These are phyloP conservation scores for Melampsora americana DNA, from an alignment of 1,284 basidiomycete species.

Conservation along the genomic window DNA sequence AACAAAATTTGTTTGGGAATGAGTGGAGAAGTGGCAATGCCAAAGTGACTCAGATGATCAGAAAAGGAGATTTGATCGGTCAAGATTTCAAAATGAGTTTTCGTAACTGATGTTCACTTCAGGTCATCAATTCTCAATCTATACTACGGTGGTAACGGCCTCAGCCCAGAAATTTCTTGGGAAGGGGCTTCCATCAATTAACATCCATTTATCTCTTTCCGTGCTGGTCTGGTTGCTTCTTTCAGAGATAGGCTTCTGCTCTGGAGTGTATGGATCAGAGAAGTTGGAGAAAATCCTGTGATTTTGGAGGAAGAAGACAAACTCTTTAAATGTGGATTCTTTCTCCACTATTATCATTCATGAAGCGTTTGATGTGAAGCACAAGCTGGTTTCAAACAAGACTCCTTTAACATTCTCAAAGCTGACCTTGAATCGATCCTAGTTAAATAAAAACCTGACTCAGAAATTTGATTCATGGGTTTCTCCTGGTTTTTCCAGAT, in stretches of 20 bases:
- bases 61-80: too few species aligned
- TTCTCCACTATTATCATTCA: neutral
- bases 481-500: too few species aligned
- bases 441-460: too few species aligned
- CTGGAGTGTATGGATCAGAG: slow-evolving; percentile 8
- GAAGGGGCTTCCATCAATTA: neutral
- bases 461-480: too few species aligned
- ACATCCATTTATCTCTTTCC: neutral
- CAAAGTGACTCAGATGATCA: too few species aligned
- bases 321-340: neutral
- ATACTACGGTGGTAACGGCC: neutral
- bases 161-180: slow-evolving; percentile 8
- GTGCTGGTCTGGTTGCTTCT: slow-evolving; percentile 3
- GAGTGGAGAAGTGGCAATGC: too few species aligned
- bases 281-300: neutral
- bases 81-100: neutral
- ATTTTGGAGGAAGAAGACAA: neutral
- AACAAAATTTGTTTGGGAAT: too few species aligned
- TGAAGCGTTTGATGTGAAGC: neutral
- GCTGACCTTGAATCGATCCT: too few species aligned
- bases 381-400: too few species aligned
- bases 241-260: slow-evolving; percentile 4
- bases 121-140: slow-evolving; percentile 6
- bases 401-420: too few species aligned
- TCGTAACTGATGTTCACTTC: neutral